Evolutionary conservation across 2,329 filamentous ascomycete genomes (phyloP), one percentile per base, ranked within the genome.

Genomic region (Venturia aucupariae): DNA sequence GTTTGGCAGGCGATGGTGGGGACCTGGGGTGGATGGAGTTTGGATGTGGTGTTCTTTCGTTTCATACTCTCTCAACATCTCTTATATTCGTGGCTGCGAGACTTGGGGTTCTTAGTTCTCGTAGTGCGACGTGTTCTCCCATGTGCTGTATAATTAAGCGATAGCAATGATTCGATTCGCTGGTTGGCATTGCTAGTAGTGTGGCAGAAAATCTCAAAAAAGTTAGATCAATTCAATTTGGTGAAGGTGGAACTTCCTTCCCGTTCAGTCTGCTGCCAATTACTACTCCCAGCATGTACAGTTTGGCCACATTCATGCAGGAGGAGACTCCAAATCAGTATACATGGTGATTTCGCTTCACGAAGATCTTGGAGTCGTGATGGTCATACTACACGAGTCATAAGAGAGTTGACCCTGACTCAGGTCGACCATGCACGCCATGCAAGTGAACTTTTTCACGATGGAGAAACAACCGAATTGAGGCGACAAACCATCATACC

Each of bases 161-260:
- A 57, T n/a, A 11, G 51, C 51, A 35, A 57, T 57, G 51, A 57
- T 57, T 57, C 51, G 48, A 57, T 57, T 57, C 51, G 27, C n/a
- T 55, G 17, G 22, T 22, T n/a, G 19, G 22, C 24, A 8, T 24
- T 48, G 35, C 35, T 24, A 6, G 39, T 41, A 41, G 39, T 17
- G 39, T 41, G 39, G 11, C 17, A 13, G 39, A 17, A 41, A 38
- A 24, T 48, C 11, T 7, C 44, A 7, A 48, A 48, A 48, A 22
- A n/a, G n/a, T n/a, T n/a, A n/a, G 22, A 24, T 48, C 19, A 48
- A 22, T 48, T 13, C 13, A 8, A 15, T 41, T 41, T 41, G 39
- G 4, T 11, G 11, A 38, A 38, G 35, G 35, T 38, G 35, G 10
- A 38, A 5, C 35, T 38, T 38, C 35, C 35, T 38, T 38, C 10